Percentiles rank a stretch among this genome's conserved stretches.
phyloP scores from a whole-genome alignment of 768 basidiomycete genomes.

The Lactarius hatsudake region DNA sequence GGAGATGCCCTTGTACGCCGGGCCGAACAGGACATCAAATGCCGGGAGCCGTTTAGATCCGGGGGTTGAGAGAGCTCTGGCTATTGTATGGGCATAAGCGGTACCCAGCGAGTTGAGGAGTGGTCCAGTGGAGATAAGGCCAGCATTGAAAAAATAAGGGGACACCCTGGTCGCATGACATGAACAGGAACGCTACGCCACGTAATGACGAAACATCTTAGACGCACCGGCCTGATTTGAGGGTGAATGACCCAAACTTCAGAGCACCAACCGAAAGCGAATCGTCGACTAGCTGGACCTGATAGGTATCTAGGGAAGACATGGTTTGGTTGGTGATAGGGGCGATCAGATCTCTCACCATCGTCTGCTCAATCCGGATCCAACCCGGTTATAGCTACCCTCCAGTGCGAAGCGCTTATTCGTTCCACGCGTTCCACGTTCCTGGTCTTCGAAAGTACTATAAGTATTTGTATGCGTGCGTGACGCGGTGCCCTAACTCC shows the following conservation, averaged over 20 bases:
- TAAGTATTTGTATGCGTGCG: background rate
- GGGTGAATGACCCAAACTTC: slow-evolving; percentile 87
- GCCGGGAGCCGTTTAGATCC: slow-evolving; percentile 33
- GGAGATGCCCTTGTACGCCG: slow-evolving; percentile 96
- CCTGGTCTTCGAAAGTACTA: background rate
- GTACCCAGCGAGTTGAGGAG: slow-evolving; percentile 73
- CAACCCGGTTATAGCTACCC: background rate
- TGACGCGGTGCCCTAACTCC: background rate
- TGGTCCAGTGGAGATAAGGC: slow-evolving; percentile 78
- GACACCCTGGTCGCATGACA: slow-evolving; percentile 49
- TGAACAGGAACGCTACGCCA: slow-evolving; percentile 16
- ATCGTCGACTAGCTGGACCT: slow-evolving; percentile 64
- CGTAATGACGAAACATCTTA: slow-evolving; percentile 16
- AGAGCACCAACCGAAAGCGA: slow-evolving; percentile 70
- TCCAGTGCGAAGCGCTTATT: background rate
- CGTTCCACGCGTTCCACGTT: no score
- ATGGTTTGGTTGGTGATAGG: background rate
- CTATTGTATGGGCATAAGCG: slow-evolving; percentile 83
- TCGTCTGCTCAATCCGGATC: background rate
- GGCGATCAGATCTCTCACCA: background rate
- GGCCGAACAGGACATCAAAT: slow-evolving; percentile 90
- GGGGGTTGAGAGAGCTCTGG: slow-evolving; percentile 44
- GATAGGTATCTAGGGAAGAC: slow-evolving; percentile 45
- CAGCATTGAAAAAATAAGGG: slow-evolving; percentile 98
- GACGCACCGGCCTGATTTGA: slow-evolving; percentile 90